Conservation (phyloP, 176 grass and related monocot species). For the Phyllostachys edulis region DNA sequence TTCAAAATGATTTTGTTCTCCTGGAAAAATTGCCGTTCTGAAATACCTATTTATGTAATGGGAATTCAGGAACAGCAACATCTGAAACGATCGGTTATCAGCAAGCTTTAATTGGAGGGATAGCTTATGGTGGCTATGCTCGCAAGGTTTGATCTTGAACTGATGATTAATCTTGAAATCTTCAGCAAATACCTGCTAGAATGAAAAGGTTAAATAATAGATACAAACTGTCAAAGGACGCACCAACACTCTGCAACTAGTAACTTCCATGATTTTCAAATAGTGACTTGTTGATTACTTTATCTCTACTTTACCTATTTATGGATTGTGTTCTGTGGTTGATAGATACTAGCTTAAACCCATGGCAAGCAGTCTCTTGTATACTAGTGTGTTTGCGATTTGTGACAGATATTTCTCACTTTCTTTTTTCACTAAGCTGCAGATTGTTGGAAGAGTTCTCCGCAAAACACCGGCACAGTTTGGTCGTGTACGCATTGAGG, state of each 20-base stretch:
- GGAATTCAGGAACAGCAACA: slow-evolving; percentile 17
- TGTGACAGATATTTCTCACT: neutral
- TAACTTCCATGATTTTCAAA: slow-evolving; percentile 5
- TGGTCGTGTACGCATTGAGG: slow-evolving; percentile 50
- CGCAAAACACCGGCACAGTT: slow-evolving; percentile 44
- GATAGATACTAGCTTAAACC: neutral
- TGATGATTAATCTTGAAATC: neutral
- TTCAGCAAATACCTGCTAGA: neutral
- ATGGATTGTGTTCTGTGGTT: neutral
- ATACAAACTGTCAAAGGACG: neutral
- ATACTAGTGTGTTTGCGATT: neutral
- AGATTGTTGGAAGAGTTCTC: slow-evolving; percentile 83
- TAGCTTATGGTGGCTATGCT: slow-evolving; percentile 94
- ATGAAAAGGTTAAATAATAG: neutral
- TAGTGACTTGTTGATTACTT: neutral
- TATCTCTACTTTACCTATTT: neutral
- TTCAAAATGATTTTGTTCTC: neutral
- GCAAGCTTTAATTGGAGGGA: slow-evolving; percentile 76
- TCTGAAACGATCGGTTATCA: slow-evolving; percentile 14
- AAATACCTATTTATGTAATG: neutral
- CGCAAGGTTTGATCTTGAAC: slow-evolving; percentile 64
- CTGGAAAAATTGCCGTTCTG: neutral
- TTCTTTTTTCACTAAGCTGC: neutral
- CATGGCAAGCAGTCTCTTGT: neutral
- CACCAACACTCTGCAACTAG: neutral